phyloP scores from a whole-genome alignment of 1,284 basidiomycete species.

The Ustilago xerochloae region DNA sequence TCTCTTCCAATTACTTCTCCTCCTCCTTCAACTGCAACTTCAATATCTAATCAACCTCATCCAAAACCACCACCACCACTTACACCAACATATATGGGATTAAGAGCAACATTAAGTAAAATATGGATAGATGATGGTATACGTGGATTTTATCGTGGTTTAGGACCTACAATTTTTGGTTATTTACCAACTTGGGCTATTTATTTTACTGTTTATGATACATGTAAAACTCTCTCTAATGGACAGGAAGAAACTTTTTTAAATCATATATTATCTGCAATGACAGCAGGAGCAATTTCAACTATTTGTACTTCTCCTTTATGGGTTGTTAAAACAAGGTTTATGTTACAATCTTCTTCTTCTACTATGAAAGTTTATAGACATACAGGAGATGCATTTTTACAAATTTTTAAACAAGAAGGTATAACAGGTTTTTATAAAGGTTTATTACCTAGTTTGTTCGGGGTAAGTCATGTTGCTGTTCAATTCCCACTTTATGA shows the following conservation, averaged over 20 bases:
- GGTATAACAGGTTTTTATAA: slow-evolving; percentile 64
- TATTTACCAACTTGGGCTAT: slow-evolving; percentile 68
- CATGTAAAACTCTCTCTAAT: slow-evolving; percentile 31
- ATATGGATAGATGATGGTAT: slow-evolving; percentile 64
- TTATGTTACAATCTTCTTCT: slow-evolving; percentile 65
- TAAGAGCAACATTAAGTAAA: slow-evolving; percentile 30
- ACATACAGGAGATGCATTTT: slow-evolving; percentile 64
- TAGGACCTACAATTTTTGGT: slow-evolving; percentile 66
- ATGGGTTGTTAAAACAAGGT: slow-evolving; percentile 67
- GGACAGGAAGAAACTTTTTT: slow-evolving; percentile 52
- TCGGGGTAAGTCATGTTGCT: slow-evolving; percentile 65
- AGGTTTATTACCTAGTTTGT: slow-evolving; percentile 59
- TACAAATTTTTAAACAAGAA: slow-evolving; percentile 59
- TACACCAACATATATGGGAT: slow-evolving; percentile 18
- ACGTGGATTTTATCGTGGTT: slow-evolving; percentile 65
- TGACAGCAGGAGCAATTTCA: slow-evolving; percentile 63
- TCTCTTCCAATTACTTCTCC: too few relatives aligned
- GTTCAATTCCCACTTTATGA: slow-evolving; percentile 68
- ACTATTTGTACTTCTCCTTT: slow-evolving; percentile 64
- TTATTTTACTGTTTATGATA: slow-evolving; percentile 67
- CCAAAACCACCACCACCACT: background rate
- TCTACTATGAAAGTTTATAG: slow-evolving; percentile 48
- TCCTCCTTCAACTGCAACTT: background rate
- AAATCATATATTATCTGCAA: slow-evolving; percentile 62
- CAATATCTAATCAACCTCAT: slow-evolving; percentile 3